Evolutionary conservation across 306 rosid genomes (phyloP).

Genomic region (Casuarina equisetifolia): DNA sequence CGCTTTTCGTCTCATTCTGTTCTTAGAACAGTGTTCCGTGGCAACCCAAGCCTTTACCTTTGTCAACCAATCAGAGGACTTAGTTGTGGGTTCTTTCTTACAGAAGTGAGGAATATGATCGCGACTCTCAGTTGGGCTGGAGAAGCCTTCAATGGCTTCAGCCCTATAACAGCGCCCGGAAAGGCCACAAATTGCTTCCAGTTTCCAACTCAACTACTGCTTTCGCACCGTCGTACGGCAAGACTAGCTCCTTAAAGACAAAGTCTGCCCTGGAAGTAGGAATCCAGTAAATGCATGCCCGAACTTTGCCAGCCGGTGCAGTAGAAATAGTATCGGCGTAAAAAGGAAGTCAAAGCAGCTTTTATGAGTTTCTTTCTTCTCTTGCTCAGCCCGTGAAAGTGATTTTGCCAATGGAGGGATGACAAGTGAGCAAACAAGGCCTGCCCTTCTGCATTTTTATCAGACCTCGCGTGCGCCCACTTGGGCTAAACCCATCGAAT

Average conservation of each 20-base stretch:
- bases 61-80: too few relatives aligned
- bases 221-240: background rate
- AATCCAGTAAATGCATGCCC: background rate
- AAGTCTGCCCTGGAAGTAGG: background rate
- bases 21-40: too few relatives aligned
- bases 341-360: background rate
- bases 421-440: background rate
- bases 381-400: background rate
- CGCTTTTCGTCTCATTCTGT: too few relatives aligned
- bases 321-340: background rate
- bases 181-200: background rate
- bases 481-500: background rate
- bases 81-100: too few relatives aligned
- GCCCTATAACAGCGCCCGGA: background rate
- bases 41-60: too few relatives aligned
- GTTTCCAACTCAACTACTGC: background rate
- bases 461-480: constrained; percentile 1
- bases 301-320: background rate
- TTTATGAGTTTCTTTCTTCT: background rate
- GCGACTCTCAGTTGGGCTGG: too few relatives aligned
- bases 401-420: background rate
- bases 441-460: background rate
- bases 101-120: too few relatives aligned
- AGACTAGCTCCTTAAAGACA: background rate
- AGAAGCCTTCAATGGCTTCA: background rate